Percentiles rank a stretch among this genome's conserved stretches.
phyloP scores from a whole-genome alignment of 2,329 filamentous ascomycete species.

The Colletotrichum sp. region DNA sequence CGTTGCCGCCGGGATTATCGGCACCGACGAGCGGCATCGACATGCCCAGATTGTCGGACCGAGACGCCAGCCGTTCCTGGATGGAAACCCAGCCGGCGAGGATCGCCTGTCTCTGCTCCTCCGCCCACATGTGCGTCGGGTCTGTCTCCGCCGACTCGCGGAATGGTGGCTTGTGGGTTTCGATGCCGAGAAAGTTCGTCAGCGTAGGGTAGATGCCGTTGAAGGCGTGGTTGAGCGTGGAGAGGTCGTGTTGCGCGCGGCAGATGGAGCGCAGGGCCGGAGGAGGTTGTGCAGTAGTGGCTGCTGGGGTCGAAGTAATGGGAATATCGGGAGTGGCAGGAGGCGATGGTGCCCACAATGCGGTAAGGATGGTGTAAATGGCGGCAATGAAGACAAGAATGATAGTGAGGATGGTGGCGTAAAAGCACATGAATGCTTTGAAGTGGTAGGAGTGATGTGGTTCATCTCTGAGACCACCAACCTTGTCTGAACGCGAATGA shows the following conservation, averaged over 20 bases:
- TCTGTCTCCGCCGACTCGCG: not conserved
- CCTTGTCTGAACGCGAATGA: not conserved
- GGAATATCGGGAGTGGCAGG: not conserved
- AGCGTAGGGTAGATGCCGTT: not conserved
- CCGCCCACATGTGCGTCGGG: not conserved
- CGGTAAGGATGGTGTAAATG: too few relatives aligned
- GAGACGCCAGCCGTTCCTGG: not conserved
- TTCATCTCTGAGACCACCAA: not conserved
- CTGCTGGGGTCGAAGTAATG: not conserved
- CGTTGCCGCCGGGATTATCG: not conserved
- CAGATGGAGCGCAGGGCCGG: not conserved
- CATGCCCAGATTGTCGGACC: not conserved
- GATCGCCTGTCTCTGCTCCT: not conserved
- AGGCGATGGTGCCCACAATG: not conserved
- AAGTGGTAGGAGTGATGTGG: not conserved
- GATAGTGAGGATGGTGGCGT: not conserved
- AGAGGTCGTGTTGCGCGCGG: not conserved
- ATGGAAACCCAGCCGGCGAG: not conserved
- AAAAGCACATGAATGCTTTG: not conserved
- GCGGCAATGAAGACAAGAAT: too few relatives aligned
- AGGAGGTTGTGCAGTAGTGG: not conserved
- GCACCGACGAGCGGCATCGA: not conserved
- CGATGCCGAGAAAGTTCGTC: not conserved
- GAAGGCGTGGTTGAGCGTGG: not conserved
- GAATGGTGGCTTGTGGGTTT: not conserved